phyloP scores from a whole-genome alignment of 2,329 filamentous ascomycete species.

The Clonostachys rhizophaga region DNA sequence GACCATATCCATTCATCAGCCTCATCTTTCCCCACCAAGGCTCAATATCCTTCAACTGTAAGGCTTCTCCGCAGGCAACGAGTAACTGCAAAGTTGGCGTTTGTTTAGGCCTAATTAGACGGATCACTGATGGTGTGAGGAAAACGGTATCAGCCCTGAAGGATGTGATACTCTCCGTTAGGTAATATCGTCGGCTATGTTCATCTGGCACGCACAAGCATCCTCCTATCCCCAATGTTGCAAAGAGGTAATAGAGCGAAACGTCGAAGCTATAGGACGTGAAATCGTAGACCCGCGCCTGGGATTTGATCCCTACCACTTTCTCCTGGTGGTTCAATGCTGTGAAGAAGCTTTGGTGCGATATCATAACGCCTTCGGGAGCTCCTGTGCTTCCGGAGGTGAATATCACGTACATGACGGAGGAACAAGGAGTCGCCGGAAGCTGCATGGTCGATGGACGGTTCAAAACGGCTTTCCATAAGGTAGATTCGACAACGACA shows the following conservation, averaged over 20 bases:
- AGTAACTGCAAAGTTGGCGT: conserved; percentile 77
- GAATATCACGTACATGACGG: conserved; percentile 5
- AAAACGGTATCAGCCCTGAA: conserved; percentile 10
- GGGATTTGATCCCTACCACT: background rate
- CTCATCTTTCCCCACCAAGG: conserved; percentile 1
- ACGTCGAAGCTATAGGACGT: conserved; percentile 5
- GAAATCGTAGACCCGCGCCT: conserved; percentile 4
- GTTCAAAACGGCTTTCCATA: too few relatives aligned
- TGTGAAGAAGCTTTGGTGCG: conserved; percentile 1
- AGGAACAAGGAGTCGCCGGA: background rate
- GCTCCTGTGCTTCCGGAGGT: conserved; percentile 8
- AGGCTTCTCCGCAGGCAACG: conserved; percentile 83
- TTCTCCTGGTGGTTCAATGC: background rate
- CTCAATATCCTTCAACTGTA: conserved; percentile 29
- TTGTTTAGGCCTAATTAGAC: conserved; percentile 71
- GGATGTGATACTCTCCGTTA: conserved; percentile 10
- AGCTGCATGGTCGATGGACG: too few relatives aligned
- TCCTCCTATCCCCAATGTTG: background rate
- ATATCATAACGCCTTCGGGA: conserved; percentile 7
- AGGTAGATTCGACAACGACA: too few relatives aligned
- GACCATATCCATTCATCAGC: conserved; percentile 39
- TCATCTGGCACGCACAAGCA: conserved; percentile 17
- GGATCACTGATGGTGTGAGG: conserved; percentile 80
- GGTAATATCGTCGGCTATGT: conserved; percentile 25
- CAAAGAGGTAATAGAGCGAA: conserved; percentile 4